Evolutionary conservation across 140 eudicot genomes (phyloP), one percentile per base, ranked within the genome.

Genomic region (Erigeron philadelphicus): DNA sequence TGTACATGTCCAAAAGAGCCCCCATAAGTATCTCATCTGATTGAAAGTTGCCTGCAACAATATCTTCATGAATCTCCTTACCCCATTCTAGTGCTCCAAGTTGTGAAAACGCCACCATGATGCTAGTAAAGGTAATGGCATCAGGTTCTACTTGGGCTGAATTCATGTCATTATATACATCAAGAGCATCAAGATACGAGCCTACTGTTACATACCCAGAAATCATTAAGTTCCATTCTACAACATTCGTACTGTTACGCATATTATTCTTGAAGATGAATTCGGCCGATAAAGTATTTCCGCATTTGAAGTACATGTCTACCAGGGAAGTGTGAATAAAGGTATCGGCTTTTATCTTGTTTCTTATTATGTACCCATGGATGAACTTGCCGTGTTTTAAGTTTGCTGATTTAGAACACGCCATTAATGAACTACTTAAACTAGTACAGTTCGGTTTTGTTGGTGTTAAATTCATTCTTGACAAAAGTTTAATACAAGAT

Each of bases 1-100:
- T 83, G 73, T 84, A 84, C 89, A 87, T 87, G 70, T 86, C 89
- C 5, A 86, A 79, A 68, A 86, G 79, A 11, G 94, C 84, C 52
- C 90, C 90, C 79, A 70, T 76, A 25, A 84, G 76, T 17, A 84
- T 67, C 41, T 82, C 82, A 44, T 84, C 69, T 5, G 77, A 75
- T 48, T 76, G 81, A 61, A 84, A 69, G 49, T 73, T 61, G 5
- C 45, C 17, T 7, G 35, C 68, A 42, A 8, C 46, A 12, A 84
- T 48, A 11, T 10, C 60, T 2, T 59, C 61, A 45, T 84, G 90
- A 41, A 84, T 46, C 15, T 85, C 85, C 54, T 75, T 82, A 66
- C 90, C 87, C 16, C 62, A 59, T 49, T 85, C 85, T 64, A 85
- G 72, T 7, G 87, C 80, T 59, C 87, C 81, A 6, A 85, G 73